Base-by-base conservation (phyloP, 768 basidiomycete genomes). In the Steccherinum ochraceum region DNA sequence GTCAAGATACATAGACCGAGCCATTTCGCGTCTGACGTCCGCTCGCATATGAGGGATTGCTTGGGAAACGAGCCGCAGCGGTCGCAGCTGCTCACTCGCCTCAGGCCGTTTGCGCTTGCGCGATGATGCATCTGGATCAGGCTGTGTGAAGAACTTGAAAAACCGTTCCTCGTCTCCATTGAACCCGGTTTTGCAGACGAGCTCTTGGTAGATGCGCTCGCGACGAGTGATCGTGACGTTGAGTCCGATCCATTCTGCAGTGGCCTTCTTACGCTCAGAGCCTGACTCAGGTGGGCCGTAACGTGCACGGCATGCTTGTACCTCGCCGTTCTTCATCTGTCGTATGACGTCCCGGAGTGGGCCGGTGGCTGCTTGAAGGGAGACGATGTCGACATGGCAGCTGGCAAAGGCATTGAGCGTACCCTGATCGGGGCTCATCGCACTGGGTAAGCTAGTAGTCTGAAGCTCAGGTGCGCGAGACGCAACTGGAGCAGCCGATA, bases 161-260 rank as follows among this genome's bases (percentile, higher is more conserved):
- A 48, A 48, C 16, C 24, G 11, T 3, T 48, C 46, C 16, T 48
- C 46, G 26, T 48, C 46, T 5, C 26, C 46, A 18, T 23, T 18
- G 21, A 48, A 48, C 7, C 30, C 25, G 5, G 10, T 18, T 24
- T 19, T 12, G 23, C 7, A 24, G 13, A 48, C 24, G 16, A 35
- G 16, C 30, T 35, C 30, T 24, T 30, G 16, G 10, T 12, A 48
- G 26, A 48, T 12, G 10, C 26, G 24, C 26, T 48, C 26, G 46
- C 26, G 26, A 18, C 46, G 46, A 12, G 24, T 48, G 46, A 48
- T 23, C 24, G 24, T 48, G 24, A 35, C 26, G 16, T 48, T 48
- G 46, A 48, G 24, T 18, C 4, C 30, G 13, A 16, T n/a, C 46
- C 46, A 48, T 4, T 11, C 21, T 7, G 25, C 26, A 23, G 12